phyloP scores from a whole-genome alignment of 176 grass and related monocot genomes.

The Oryza nivara region DNA sequence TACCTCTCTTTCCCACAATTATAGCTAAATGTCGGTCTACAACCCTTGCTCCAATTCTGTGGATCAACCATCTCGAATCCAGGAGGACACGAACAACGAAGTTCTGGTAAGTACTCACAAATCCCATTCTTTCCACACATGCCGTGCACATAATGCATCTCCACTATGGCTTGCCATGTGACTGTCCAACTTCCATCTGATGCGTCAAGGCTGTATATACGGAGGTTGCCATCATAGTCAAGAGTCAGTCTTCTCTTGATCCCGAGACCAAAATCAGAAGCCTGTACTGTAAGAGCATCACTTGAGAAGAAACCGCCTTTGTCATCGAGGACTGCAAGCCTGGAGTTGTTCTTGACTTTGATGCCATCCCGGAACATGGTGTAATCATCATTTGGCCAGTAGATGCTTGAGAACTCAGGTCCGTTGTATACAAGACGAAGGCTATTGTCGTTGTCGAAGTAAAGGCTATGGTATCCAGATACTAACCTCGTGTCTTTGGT shows the following conservation, averaged over 20 bases:
- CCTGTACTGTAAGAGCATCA: neutral
- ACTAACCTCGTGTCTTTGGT: constrained; percentile 40
- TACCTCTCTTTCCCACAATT: neutral
- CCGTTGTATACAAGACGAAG: constrained; percentile 45
- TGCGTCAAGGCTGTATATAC: neutral
- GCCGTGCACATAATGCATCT: neutral
- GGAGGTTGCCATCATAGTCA: neutral
- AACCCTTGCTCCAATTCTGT: neutral
- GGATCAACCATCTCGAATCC: neutral
- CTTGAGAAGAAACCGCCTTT: neutral
- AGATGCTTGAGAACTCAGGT: constrained; percentile 48
- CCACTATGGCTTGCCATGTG: neutral
- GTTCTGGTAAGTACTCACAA: neutral
- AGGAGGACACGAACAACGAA: neutral
- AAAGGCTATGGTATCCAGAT: constrained; percentile 41
- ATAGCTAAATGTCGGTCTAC: neutral
- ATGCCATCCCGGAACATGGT: constrained; percentile 20
- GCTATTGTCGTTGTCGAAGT: constrained; percentile 50
- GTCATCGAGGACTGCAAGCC: neutral
- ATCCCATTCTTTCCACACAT: neutral
- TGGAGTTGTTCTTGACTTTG: constrained; percentile 45
- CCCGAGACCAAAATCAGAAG: neutral
- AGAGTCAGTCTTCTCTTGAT: neutral
- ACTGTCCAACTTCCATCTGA: neutral
- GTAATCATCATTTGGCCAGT: constrained; percentile 36